Evolutionary conservation across 768 basidiomycete species (phyloP), one percentile per base, ranked within the genome.

Genomic region (Galerina marginata): DNA sequence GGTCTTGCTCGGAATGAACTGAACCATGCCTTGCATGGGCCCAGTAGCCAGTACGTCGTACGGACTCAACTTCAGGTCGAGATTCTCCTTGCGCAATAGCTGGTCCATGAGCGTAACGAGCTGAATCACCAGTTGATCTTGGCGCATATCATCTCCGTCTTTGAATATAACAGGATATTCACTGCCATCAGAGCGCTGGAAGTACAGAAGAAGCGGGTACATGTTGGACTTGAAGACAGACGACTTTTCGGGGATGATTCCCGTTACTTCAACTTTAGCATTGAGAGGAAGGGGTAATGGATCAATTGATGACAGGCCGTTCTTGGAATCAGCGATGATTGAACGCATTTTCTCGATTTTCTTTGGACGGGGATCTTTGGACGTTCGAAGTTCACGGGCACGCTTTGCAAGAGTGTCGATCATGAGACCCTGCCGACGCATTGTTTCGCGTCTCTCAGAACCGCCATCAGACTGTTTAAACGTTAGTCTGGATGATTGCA

Each of bases 61-160:
- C 5, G 95, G 93, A 59, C 86, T 94, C 57, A 99, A 72, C 71
- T 94, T 93, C 58, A 99, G 78, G 70, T 99, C 97, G 54, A 99
- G 74, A 71, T 97, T 97, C 78, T 99, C 97, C 75, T 96, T 96
- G 58, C 95, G 80, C 61, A 99, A 76, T 25, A 99, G 75, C 49
- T 92, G 83, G 71, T 99, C 95, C 97, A 99, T 99, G 26, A 99
- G 86, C 14, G 95, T 97, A 74, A 99, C 96, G n/a, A 99, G 82
- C 74, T 99, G 97, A 51, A 99, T 91, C 26, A 99, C 96, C 39
- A 99, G 86, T 73, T 99, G 97, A 71, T 99, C 97, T 74, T 99
- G 97, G 20, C 97, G 89, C 83, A 99, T 90, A 71, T 99, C 97
- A 71, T 99, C 97, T 12, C 97, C 97, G 66, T 98, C 96, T 75